Evolutionary conservation across 148 eudicot species (phyloP), one percentile per base, ranked within the genome.

Genomic region (Beta vulgaris): DNA sequence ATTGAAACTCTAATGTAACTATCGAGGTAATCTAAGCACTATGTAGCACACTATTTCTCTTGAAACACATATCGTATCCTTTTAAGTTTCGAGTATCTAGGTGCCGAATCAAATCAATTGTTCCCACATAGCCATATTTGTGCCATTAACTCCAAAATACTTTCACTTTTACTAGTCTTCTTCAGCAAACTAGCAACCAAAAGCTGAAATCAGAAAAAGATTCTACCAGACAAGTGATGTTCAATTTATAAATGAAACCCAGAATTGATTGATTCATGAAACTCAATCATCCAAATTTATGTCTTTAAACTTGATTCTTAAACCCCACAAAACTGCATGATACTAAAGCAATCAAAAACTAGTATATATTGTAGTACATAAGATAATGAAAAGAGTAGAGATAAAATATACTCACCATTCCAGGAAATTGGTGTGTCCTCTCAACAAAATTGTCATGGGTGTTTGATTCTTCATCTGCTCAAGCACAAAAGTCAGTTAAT

Each of bases 381-480:
- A 0, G 8, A 59, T 35, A 39, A 12, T 14, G 35, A 42, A 49
- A 51, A 2, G 23, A 40, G 46, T 13, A 23, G 25, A 36, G 6
- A 15, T 10, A 23, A 71, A 37, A n/a, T 39, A 18, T 39, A 79
- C 88, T 68, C 15, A 91, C 98, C 97, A 90, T 79, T 73, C 72
- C 88, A 69, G 97, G 97, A 78, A 94, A 94, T 48, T 88, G 90
- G 60, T 94, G 98, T 55, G 59, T 89, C 65, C 98, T 82, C 81
- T 91, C 93, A 55, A 77, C 91, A 72, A 81, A 90, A 78, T 66
- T 86, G 73, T 89, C 79, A 48, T 61, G 70, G 71, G 77, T 44
- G 29, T 32, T 67, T 36, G 65, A 62, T 73, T 86, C 90, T 16
- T 87, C 95, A 79, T 92, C 98, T 90, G 82, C 62, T 42, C 36